Conservation (phyloP, 257 asterid genomes). For the Solanum verrucosum region DNA sequence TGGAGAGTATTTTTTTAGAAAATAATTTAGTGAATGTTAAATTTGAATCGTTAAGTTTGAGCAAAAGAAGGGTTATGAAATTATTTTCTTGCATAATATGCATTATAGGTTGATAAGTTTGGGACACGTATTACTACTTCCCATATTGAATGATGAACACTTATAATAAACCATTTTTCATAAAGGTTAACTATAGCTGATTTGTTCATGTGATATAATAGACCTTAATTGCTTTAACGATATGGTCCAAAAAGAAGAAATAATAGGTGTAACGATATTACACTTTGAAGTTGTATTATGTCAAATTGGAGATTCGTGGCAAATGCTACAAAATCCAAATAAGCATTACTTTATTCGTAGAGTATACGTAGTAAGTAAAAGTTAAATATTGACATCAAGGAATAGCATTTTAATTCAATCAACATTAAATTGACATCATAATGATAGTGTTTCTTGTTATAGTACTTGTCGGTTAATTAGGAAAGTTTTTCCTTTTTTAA, state of each 20-base stretch:
- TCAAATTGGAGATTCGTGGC: not conserved
- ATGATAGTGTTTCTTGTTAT: not conserved
- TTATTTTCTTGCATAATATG: not conserved
- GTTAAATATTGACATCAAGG: not conserved
- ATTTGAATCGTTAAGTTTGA: too few species aligned
- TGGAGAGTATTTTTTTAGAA: too few species aligned
- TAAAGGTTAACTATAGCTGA: not conserved
- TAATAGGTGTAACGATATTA: not conserved
- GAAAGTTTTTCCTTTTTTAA: not conserved
- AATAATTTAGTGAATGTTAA: too few species aligned
- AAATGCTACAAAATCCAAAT: not conserved
- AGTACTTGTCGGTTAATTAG: not conserved
- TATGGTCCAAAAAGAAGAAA: not conserved
- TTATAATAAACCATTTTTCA: not conserved
- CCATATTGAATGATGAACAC: not conserved
- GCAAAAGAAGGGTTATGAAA: too few species aligned
- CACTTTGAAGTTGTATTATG: not conserved
- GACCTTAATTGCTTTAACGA: not conserved
- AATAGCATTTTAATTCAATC: not conserved
- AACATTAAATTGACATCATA: not conserved
- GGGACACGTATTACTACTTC: too few species aligned
- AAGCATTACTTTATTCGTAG: not conserved
- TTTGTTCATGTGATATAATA: not conserved
- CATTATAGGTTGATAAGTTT: too few species aligned
- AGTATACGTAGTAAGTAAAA: not conserved